Conservation (phyloP, 768 basidiomycete genomes). For the Mycena sanguinolenta region DNA sequence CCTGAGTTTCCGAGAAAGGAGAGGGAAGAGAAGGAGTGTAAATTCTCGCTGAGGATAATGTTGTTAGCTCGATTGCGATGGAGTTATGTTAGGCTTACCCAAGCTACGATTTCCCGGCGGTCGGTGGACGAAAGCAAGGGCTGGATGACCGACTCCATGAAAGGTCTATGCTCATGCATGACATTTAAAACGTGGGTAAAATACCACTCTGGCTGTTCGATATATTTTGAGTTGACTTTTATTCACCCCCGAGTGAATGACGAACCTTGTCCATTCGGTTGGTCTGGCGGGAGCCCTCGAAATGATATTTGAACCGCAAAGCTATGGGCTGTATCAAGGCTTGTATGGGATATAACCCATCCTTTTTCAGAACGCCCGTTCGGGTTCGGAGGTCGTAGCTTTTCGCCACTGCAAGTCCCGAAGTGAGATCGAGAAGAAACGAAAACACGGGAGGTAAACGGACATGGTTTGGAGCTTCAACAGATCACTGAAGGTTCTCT, state of each 20-base stretch:
- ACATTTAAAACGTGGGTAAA: slow-evolving; percentile 93
- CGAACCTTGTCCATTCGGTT: slow-evolving; percentile 93
- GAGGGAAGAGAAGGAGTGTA: slow-evolving; percentile 79
- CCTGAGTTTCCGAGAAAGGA: slow-evolving; percentile 81
- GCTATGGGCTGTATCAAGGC: slow-evolving; percentile 87
- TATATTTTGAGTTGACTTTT: not conserved
- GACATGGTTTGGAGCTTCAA: slow-evolving; percentile 85
- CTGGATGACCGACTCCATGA: slow-evolving; percentile 85
- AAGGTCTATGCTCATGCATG: slow-evolving; percentile 84
- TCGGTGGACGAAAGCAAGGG: slow-evolving; percentile 74
- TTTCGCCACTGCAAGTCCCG: slow-evolving; percentile 61
- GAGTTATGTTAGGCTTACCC: slow-evolving; percentile 62
- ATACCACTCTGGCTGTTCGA: slow-evolving; percentile 92
- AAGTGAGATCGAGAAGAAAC: slow-evolving; percentile 3
- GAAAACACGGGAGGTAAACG: slow-evolving; percentile 45
- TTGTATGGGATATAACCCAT: slow-evolving; percentile 86
- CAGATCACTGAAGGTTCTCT: slow-evolving; percentile 82
- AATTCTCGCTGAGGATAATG: slow-evolving; percentile 85
- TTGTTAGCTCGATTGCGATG: slow-evolving; percentile 6
- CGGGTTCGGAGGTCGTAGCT: slow-evolving; percentile 51
- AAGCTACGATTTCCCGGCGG: slow-evolving; percentile 76
- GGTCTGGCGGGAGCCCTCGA: slow-evolving; percentile 87
- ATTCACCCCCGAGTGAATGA: not conserved
- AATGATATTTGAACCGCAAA: slow-evolving; percentile 94
- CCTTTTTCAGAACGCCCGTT: slow-evolving; percentile 51